These are phyloP conservation scores for Blastobotrys chiropterorum DNA, from an alignment of 805 yeast genomes.

Conservation along the genomic window DNA sequence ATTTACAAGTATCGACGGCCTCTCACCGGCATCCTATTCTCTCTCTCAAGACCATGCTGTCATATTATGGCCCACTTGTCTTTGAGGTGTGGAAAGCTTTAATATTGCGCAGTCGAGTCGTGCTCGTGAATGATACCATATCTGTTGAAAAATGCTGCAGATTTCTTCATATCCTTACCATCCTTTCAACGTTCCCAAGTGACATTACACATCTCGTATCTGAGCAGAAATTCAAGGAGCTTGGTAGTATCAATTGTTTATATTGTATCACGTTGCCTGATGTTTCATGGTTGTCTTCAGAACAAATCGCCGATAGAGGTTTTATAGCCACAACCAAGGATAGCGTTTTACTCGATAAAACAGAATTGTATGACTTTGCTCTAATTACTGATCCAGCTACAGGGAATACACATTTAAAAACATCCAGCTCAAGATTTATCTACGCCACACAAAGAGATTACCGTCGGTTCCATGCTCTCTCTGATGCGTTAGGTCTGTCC, in stretches of 20 bases:
- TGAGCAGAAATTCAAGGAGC: slow-evolving; percentile 17
- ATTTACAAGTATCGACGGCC: slow-evolving; percentile 26
- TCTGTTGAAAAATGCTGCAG: slow-evolving; percentile 38
- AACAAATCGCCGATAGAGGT: slow-evolving; percentile 26
- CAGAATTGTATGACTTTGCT: slow-evolving; percentile 43
- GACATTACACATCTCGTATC: slow-evolving; percentile 36
- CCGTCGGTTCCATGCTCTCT: slow-evolving; percentile 21
- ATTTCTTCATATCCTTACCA: slow-evolving; percentile 51
- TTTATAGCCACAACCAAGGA: slow-evolving; percentile 64
- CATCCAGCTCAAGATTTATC: not conserved
- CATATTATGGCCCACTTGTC: slow-evolving; percentile 54
- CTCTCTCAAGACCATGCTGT: slow-evolving; percentile 39
- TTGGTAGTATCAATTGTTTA: slow-evolving; percentile 23
- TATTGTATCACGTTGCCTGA: slow-evolving; percentile 62
- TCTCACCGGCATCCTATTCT: slow-evolving; percentile 31
- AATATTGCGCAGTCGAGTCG: slow-evolving; percentile 49
- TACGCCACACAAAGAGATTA: slow-evolving; percentile 25
- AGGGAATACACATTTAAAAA: slow-evolving; percentile 1
- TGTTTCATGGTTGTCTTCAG: slow-evolving; percentile 32
- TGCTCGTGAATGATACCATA: slow-evolving; percentile 32
- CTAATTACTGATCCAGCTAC: slow-evolving; percentile 15
- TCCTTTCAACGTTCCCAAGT: slow-evolving; percentile 58
- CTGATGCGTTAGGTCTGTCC: slow-evolving; percentile 14
- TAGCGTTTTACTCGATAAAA: slow-evolving; percentile 52
- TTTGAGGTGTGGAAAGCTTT: slow-evolving; percentile 61